phyloP scores from a whole-genome alignment of 2,329 filamentous ascomycete genomes.

The Claviceps sorghi region DNA sequence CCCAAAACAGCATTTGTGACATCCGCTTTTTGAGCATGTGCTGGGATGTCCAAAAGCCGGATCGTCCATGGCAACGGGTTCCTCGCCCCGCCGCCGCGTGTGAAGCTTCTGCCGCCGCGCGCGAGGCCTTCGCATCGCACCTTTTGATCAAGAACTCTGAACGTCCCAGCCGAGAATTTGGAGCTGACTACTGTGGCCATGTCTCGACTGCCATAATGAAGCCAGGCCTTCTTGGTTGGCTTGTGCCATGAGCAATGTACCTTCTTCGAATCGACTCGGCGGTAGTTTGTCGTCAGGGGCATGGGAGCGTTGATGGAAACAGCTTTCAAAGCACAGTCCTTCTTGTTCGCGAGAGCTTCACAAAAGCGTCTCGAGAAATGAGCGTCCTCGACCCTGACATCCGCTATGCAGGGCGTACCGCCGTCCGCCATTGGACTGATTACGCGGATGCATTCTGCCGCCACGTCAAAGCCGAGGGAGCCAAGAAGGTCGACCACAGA shows the following conservation, averaged over 20 bases:
- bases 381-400: background rate
- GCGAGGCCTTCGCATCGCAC: background rate
- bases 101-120: conserved; percentile 5
- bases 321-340: background rate
- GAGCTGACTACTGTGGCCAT: conserved; percentile 10
- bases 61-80: conserved; percentile 2
- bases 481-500: conserved; percentile 12
- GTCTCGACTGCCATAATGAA: conserved; percentile 14
- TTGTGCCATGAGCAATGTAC: conserved; percentile 24
- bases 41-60: background rate
- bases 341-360: background rate
- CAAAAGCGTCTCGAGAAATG: background rate
- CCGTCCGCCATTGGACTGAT: background rate
- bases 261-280: conserved; percentile 19
- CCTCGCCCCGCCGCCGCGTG: background rate
- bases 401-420: background rate
- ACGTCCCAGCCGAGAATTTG: conserved; percentile 9
- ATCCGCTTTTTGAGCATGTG: background rate
- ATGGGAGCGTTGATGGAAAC: conserved; percentile 7
- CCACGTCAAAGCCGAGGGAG: background rate
- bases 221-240: conserved; percentile 13
- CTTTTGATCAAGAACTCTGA: background rate
- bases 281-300: conserved; percentile 12
- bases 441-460: background rate
- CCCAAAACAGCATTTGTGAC: background rate